Percentiles rank a stretch among this genome's conserved stretches.
These are phyloP conservation scores for Desmodesmus armatus DNA, from an alignment of 139 green algal genomes.

Conservation along the genomic window DNA sequence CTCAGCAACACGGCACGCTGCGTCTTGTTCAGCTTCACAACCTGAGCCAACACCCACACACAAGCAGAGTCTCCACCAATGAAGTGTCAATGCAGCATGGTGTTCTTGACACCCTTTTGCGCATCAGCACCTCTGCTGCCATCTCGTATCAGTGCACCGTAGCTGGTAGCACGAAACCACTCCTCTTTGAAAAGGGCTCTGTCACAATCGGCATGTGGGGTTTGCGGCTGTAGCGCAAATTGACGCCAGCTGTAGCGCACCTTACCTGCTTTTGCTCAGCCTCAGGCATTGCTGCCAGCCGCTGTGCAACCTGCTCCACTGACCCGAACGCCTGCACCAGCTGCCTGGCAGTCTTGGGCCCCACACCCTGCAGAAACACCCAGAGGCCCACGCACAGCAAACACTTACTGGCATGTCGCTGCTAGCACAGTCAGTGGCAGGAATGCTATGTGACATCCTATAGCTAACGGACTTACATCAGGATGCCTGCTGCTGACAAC, in stretches of 20 bases:
- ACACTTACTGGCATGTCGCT: too few relatives aligned
- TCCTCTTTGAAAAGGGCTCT: too few relatives aligned
- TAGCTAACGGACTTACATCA: too few relatives aligned
- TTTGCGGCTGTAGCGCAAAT: too few relatives aligned
- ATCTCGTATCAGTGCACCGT: neutral
- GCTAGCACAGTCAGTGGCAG: too few relatives aligned
- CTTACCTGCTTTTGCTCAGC: slow-evolving; percentile 10
- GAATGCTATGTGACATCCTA: too few relatives aligned
- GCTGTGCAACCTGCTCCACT: neutral
- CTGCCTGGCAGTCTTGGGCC: slow-evolving; percentile 62
- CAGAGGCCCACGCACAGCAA: too few relatives aligned
- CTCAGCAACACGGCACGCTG: slow-evolving; percentile 37
- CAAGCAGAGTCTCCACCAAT: neutral
- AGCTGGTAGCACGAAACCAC: too few relatives aligned
- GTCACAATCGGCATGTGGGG: too few relatives aligned
- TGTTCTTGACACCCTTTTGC: neutral
- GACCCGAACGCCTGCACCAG: slow-evolving; percentile 32
- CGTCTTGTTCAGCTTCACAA: slow-evolving; percentile 24
- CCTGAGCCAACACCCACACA: neutral
- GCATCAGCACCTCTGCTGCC: neutral
- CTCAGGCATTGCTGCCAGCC: neutral
- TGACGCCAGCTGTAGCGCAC: too few relatives aligned
- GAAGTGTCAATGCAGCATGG: neutral
- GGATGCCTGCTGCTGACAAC: too few relatives aligned
- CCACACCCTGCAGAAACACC: too few relatives aligned